A percentile compares a stretch with the other conserved stretches of the same genome.
phyloP scores from a whole-genome alignment of 305 asterid species.

The Solanum hybrid region DNA sequence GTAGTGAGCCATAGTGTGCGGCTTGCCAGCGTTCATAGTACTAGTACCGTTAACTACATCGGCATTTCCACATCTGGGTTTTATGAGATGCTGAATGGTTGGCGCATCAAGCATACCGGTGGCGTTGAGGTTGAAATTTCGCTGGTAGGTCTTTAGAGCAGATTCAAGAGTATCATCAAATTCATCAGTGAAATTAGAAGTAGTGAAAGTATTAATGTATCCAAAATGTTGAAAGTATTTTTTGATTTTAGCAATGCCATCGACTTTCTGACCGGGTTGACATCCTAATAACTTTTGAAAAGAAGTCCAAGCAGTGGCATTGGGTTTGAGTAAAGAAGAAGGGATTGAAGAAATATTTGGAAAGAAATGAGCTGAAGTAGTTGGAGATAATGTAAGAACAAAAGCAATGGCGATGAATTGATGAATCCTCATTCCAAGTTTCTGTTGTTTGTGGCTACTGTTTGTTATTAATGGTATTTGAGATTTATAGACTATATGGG shows the following conservation, averaged over 20 bases:
- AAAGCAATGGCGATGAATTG: background rate
- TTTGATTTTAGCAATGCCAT: conserved; percentile 43
- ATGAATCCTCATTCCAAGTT: conserved; percentile 21
- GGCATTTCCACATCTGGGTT: conserved; percentile 75
- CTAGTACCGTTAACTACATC: conserved; percentile 62
- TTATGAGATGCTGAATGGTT: conserved; percentile 31
- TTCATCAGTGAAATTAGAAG: conserved; percentile 38
- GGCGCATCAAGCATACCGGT: conserved; percentile 52
- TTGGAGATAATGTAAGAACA: conserved; percentile 4
- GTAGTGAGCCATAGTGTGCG: conserved; percentile 25
- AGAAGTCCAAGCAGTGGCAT: conserved; percentile 43
- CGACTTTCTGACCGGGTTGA: conserved; percentile 36
- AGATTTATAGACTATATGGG: background rate
- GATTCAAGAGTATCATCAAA: conserved; percentile 53
- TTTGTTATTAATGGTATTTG: background rate
- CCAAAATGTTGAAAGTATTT: conserved; percentile 58
- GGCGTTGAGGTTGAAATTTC: conserved; percentile 56
- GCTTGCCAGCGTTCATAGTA: conserved; percentile 46
- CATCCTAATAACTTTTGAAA: conserved; percentile 47
- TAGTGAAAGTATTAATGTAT: conserved; percentile 24
- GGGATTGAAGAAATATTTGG: conserved; percentile 57
- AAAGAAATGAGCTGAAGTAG: conserved; percentile 46
- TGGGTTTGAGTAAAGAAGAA: conserved; percentile 25
- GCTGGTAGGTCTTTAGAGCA: conserved; percentile 62
- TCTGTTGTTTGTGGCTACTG: background rate